Base-by-base conservation (phyloP, 306 rosid genomes). In the Vigna hirtella region DNA sequence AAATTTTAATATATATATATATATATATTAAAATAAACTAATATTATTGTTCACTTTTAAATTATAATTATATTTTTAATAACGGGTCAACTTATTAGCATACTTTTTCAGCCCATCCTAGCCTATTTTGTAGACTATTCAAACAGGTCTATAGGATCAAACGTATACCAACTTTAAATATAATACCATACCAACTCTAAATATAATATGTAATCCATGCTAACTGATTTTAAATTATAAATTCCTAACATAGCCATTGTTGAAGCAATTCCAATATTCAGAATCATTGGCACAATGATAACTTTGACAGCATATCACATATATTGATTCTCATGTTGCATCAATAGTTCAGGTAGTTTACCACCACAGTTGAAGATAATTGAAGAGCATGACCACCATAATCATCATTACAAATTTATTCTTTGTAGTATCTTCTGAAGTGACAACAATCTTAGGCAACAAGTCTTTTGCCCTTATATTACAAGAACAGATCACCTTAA, bases 371-470 rank as follows among this genome's bases (percentile, higher is more conserved):
- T 28, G 79, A 24, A 47, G 47, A 74, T 57, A 34, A 49, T 34
- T 73, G 52, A 73, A 42, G 20, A 73, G 63, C 45, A 43, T 47
- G 53, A 64, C 32, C 17, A 18, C 45, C 50, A 13, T 42, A 52
- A 48, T 61, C 81, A 59, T 20, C 57, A 64, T 43, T 14, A 48
- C 45, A 55, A 70, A 64, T 24, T 71, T 40, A 55, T 64, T 80
- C 68, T 57, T 55, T 58, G 70, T 64, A 84, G 43, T 66, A 55
- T 72, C 42, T 43, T 81, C 55, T 58, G 36, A 16, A 52, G 36
- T 71, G 59, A 73, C 73, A 50, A 11, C 34, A 50, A 50, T 38
- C 22, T 59, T 63, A 17, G 75, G 45, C 47, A 68, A 16, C 70
- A 51, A 34, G 40, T 57, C 13, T 63, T 58, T 53, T 22, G 64